A percentile compares a stretch with the other conserved stretches of the same genome.
phyloP scores from a whole-genome alignment of 192 early-diverging fungal species.

The Coemansia umbellata region DNA sequence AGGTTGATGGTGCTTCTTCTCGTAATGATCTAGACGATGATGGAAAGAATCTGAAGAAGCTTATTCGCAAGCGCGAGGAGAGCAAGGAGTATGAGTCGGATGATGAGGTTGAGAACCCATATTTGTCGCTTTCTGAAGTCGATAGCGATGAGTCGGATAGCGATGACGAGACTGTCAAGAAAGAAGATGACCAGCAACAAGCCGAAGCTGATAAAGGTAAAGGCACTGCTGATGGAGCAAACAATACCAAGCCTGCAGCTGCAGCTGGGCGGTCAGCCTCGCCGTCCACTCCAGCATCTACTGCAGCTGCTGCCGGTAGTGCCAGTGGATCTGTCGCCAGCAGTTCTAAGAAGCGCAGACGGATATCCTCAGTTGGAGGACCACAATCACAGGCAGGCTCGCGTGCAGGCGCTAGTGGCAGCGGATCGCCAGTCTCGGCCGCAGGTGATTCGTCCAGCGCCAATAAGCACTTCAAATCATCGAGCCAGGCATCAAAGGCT shows the following conservation, averaged over 20 bases:
- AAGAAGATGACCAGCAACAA: conserved; percentile 12
- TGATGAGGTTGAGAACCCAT: conserved; percentile 40
- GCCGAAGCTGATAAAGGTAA: background rate
- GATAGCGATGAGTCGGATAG: conserved; percentile 24
- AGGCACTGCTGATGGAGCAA: background rate
- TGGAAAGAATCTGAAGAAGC: conserved; percentile 57
- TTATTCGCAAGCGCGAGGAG: conserved; percentile 59
- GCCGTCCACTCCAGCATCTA: background rate
- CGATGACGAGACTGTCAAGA: conserved; percentile 29
- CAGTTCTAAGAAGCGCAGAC: conserved; percentile 50
- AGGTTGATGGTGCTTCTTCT: background rate
- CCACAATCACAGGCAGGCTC: background rate
- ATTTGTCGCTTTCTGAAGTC: conserved; percentile 39
- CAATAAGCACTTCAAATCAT: conserved; percentile 21
- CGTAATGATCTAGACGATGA: conserved; percentile 34
- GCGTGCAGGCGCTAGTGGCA: conserved; percentile 15
- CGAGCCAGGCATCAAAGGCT: background rate
- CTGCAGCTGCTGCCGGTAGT: background rate
- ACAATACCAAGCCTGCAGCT: too few relatives aligned
- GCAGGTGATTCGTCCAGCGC: background rate
- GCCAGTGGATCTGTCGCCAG: background rate
- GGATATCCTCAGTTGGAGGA: conserved; percentile 15
- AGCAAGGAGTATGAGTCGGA: conserved; percentile 42
- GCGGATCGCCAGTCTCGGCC: conserved; percentile 9
- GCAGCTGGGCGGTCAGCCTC: background rate